phyloP scores from a whole-genome alignment of 225 moss, liverwort and hornwort genomes.

The Bryum argenteum region DNA sequence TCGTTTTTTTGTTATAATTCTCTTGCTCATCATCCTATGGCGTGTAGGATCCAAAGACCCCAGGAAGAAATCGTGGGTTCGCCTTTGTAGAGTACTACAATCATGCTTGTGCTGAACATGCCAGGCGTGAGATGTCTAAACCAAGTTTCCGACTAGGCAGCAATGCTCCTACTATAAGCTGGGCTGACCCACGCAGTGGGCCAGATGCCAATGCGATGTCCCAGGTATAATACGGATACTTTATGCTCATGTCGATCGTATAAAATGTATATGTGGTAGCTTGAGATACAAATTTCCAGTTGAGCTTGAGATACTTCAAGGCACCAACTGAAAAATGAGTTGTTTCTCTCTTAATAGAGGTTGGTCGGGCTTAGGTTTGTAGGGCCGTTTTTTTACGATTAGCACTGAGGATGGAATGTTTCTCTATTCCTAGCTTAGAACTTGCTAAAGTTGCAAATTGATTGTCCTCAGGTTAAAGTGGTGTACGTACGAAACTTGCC shows the following conservation, averaged over 20 bases:
- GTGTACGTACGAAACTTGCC: conserved; percentile 98
- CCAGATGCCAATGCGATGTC: conserved; percentile 96
- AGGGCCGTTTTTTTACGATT: conserved; percentile 8
- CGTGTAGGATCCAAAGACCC: conserved; percentile 93
- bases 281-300: background rate
- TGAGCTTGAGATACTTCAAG: background rate
- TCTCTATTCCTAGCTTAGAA: conserved; percentile 5
- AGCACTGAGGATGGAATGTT: background rate
- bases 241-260: conserved; percentile 22
- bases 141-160: conserved; percentile 88
- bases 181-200: conserved; percentile 99
- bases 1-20: conserved; percentile 11
- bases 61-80: conserved; percentile 96
- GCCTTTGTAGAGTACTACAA: conserved; percentile 99
- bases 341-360: background rate
- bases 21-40: background rate
- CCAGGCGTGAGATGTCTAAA: conserved; percentile 98
- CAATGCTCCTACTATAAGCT: conserved; percentile 97
- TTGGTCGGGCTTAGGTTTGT: background rate
- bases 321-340: background rate
- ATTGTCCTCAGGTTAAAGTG: conserved; percentile 81
- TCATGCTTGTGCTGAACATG: conserved; percentile 99
- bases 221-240: conserved; percentile 55
- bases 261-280: conserved; percentile 2
- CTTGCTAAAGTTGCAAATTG: conserved; percentile 26